Base-by-base conservation (phyloP, 352 stramenopile species). In the Pythium periplocum region DNA sequence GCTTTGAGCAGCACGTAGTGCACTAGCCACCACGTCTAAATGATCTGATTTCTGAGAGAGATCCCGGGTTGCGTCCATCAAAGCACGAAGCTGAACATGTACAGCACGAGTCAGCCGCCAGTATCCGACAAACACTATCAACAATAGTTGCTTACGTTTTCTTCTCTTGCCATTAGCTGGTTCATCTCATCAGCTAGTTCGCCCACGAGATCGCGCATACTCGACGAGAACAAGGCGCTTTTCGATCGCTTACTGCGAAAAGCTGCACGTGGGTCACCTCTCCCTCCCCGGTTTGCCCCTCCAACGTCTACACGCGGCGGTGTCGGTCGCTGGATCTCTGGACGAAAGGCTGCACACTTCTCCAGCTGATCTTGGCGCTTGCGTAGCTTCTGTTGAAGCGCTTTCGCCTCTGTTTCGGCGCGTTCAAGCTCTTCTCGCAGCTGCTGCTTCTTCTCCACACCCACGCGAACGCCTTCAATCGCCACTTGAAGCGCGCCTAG, bases 41-140 rank as follows among this genome's bases (percentile, higher is more conserved):
- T 71, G 71, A 47, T 80, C 68, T 11, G 68, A 78, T 5, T 78
- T 66, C 42, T 85, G 72, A 1, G 74, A 85, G 31, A 90, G 69
- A 32, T 85, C 76, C 0, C 74, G 64, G 36, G 78, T 87, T 1
- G 70, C 74, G 4, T 83, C 69, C 71, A 87, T 84, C 17, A 90
- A 53, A 2, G 75, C 69, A 3, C 72, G 76, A 4, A 90, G 58
- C 79, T 90, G 47, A 26, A 45, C 30, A 42, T 7, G 45, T 7
- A 50, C 32, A 55, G 30, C 26, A 44, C 2, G 45, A 35, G 32
- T 6, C 11, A 6, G 33, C 26, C 30, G 30, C n/a, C 10, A 38
- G 2, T 38, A 33, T 33, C 6, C n/a, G 7, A 66, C 63, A 7
- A 6, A 30, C 43, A 48, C 8, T 42, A 48, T 31, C 43, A 48